Evolutionary conservation across 352 stramenopile species (phyloP).

Genomic region (Pythium apleroticum): DNA sequence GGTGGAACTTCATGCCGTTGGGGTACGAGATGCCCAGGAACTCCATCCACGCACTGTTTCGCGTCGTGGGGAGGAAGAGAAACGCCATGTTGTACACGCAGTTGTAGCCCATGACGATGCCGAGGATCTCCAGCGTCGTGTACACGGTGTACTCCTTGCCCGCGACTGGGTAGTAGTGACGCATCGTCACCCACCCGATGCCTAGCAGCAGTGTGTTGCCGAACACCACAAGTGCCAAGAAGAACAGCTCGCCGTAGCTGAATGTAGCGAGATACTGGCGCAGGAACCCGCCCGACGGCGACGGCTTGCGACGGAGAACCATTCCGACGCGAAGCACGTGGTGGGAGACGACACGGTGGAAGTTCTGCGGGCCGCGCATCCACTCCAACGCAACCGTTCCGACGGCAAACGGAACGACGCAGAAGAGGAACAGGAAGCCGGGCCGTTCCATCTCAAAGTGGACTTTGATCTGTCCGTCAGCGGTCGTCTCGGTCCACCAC

Average conservation of each 20-base stretch:
- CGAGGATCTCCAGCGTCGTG: slow-evolving; percentile 45
- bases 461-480: slow-evolving; percentile 28
- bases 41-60: slow-evolving; percentile 43
- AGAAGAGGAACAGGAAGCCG: slow-evolving; percentile 56
- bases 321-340: slow-evolving; percentile 38
- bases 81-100: slow-evolving; percentile 80
- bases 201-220: slow-evolving; percentile 63
- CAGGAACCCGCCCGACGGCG: slow-evolving; percentile 16
- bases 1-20: slow-evolving; percentile 46
- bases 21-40: slow-evolving; percentile 44
- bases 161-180: slow-evolving; percentile 15
- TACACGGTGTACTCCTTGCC: slow-evolving; percentile 39
- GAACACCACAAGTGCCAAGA: slow-evolving; percentile 38
- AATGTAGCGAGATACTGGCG: slow-evolving; percentile 23
- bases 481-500: slow-evolving; percentile 18
- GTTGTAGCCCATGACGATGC: slow-evolving; percentile 48
- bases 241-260: slow-evolving; percentile 68
- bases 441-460: slow-evolving; percentile 58
- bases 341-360: slow-evolving; percentile 39
- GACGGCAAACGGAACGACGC: slow-evolving; percentile 41
- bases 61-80: slow-evolving; percentile 38
- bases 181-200: slow-evolving; percentile 37
- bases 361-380: slow-evolving; percentile 28
- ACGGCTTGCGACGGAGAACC: slow-evolving; percentile 47
- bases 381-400: slow-evolving; percentile 16